A percentile compares a stretch with the other conserved stretches of the same genome.
Conservation (phyloP, 805 yeast species). For the Wickerhamomyces ciferrii region DNA sequence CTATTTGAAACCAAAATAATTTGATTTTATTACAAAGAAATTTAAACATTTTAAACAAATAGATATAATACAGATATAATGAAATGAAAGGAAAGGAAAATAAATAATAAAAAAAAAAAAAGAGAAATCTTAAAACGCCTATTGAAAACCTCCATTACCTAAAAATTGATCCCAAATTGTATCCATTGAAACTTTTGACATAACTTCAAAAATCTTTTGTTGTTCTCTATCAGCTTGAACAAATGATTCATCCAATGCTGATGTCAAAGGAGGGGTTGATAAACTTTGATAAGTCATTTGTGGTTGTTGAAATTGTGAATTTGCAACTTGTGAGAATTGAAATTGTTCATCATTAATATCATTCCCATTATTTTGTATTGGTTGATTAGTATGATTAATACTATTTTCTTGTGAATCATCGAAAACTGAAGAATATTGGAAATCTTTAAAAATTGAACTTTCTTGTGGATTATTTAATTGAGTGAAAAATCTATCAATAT, state of each 20-base stretch:
- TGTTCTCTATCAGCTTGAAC: slow-evolving; percentile 37
- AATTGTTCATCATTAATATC: neutral
- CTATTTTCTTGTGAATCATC: neutral
- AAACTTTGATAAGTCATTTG: slow-evolving; percentile 15
- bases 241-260: neutral
- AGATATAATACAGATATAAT: too few relatives aligned
- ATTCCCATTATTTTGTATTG: neutral
- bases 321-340: neutral
- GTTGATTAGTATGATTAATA: neutral
- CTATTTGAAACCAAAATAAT: neutral
- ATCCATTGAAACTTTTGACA: slow-evolving; percentile 52
- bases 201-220: slow-evolving; percentile 50
- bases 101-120: neutral
- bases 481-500: slow-evolving; percentile 20
- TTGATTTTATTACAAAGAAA: neutral
- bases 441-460: neutral
- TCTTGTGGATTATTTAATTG: slow-evolving; percentile 10
- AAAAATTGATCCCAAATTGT: slow-evolving; percentile 68
- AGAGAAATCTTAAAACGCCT: neutral
- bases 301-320: slow-evolving; percentile 2
- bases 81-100: slow-evolving; percentile 4
- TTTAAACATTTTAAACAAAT: too few relatives aligned
- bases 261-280: slow-evolving; percentile 15
- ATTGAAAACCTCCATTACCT: slow-evolving; percentile 19
- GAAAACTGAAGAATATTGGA: slow-evolving; percentile 1